phyloP scores from a whole-genome alignment of 129 eudicot species.

The Dittrichia graveolens region DNA sequence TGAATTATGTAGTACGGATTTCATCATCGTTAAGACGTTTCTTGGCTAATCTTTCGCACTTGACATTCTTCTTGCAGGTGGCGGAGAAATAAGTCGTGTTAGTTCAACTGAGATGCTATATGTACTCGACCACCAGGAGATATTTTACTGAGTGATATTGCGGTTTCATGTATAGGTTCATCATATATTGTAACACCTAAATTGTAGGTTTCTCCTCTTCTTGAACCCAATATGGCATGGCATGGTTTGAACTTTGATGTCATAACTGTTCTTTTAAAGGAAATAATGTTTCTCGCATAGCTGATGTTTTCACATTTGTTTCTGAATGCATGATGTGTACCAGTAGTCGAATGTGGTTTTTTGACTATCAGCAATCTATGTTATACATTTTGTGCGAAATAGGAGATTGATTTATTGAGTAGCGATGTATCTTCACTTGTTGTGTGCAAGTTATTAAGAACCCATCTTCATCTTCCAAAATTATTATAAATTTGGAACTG shows the following conservation, averaged over 20 bases:
- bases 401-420: too few species aligned
- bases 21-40: background rate
- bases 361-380: background rate
- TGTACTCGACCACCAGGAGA: slow-evolving; percentile 20
- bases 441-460: too few species aligned
- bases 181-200: slow-evolving; percentile 22
- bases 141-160: slow-evolving; percentile 21
- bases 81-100: slow-evolving; percentile 27
- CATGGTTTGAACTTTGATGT: slow-evolving; percentile 21
- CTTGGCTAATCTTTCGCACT: background rate
- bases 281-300: slow-evolving; percentile 3
- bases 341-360: background rate
- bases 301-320: background rate
- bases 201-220: slow-evolving; percentile 23
- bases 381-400: too few species aligned
- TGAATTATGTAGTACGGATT: too few species aligned
- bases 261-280: slow-evolving; percentile 7
- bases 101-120: slow-evolving; percentile 24
- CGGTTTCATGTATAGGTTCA: slow-evolving; percentile 36
- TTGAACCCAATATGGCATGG: slow-evolving; percentile 14
- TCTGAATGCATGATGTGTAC: background rate
- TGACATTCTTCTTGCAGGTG: slow-evolving; percentile 24
- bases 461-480: too few species aligned
- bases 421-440: too few species aligned
- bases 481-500: too few species aligned